These are phyloP conservation scores for Macrophomina phaseolina DNA, from an alignment of 2,329 filamentous ascomycete genomes.

Conservation along the genomic window DNA sequence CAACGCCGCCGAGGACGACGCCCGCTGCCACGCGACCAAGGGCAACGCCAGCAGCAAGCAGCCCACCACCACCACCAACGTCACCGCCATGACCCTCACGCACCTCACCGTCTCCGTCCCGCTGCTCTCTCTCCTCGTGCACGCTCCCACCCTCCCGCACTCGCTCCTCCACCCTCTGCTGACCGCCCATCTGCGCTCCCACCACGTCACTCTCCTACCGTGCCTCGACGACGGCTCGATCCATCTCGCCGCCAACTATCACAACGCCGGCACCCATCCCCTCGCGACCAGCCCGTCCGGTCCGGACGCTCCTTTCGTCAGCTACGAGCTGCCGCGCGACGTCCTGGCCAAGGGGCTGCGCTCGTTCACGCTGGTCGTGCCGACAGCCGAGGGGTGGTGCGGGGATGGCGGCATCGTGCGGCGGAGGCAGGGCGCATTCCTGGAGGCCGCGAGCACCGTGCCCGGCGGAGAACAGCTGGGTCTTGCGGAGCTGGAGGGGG, in stretches of 20 bases:
- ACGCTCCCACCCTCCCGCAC: background rate
- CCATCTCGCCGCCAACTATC: slow-evolving; percentile 17
- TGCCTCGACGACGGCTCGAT: background rate
- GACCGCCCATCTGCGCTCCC: background rate
- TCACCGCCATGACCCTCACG: slow-evolving; percentile 29
- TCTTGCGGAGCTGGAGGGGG: background rate
- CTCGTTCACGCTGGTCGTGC: background rate
- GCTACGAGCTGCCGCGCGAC: slow-evolving; percentile 8
- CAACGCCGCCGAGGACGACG: no score
- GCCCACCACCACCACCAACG: background rate
- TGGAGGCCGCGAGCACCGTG: background rate
- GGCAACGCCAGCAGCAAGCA: background rate
- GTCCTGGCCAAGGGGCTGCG: background rate
- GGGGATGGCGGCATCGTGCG: background rate
- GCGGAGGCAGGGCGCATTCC: background rate
- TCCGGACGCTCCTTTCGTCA: background rate
- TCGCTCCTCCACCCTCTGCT: slow-evolving; percentile 3
- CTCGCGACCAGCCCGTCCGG: background rate
- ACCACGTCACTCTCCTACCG: slow-evolving; percentile 1
- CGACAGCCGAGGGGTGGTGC: background rate
- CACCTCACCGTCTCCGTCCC: slow-evolving; percentile 28
- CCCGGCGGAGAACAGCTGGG: background rate
- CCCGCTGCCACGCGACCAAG: background rate
- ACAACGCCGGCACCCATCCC: background rate
- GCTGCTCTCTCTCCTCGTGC: slow-evolving; percentile 28